Conservation (phyloP, 768 basidiomycete species). For the Leucogyrophana mollusca region DNA sequence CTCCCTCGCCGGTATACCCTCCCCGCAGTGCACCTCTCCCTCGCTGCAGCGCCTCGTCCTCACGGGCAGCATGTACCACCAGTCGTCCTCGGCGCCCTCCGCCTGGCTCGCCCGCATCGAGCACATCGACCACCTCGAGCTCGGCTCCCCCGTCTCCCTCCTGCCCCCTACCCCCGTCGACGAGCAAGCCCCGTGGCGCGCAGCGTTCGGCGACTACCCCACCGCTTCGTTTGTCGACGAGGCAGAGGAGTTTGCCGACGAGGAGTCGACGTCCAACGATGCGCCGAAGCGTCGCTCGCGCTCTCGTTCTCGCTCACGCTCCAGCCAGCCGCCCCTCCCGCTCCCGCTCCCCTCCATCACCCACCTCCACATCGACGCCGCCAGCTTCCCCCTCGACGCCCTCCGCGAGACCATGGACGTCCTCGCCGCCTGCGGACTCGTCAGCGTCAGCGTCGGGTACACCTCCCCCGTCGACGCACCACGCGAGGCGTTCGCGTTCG, state of each 20-base stretch:
- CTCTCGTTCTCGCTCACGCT: no score
- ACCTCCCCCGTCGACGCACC: constrained; percentile 5
- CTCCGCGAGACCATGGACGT: constrained; percentile 19
- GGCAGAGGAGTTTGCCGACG: no score
- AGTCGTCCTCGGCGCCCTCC: constrained; percentile 2
- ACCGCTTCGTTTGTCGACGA: no score
- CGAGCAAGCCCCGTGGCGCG: no score
- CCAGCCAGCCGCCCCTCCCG: no score
- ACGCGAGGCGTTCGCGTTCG: no score
- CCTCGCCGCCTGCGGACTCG: constrained; percentile 14
- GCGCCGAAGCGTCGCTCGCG: no score
- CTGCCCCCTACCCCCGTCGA: no score
- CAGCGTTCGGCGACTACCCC: no score
- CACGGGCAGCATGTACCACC: constrained; percentile 30
- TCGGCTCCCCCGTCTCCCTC: constrained; percentile 12
- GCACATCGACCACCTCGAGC: constrained; percentile 14
- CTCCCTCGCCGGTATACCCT: no score
- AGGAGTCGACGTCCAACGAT: no score
- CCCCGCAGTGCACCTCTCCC: no score
- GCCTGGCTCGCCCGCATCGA: constrained; percentile 21
- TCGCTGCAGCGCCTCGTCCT: constrained; percentile 20
- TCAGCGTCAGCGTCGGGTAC: constrained; percentile 21
- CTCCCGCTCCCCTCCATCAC: constrained; percentile 11
- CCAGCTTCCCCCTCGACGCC: constrained; percentile 20
- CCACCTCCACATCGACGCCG: constrained; percentile 24